Base-by-base conservation (phyloP, 2,329 filamentous ascomycete genomes). In the Emmonsiellopsis sp. region DNA sequence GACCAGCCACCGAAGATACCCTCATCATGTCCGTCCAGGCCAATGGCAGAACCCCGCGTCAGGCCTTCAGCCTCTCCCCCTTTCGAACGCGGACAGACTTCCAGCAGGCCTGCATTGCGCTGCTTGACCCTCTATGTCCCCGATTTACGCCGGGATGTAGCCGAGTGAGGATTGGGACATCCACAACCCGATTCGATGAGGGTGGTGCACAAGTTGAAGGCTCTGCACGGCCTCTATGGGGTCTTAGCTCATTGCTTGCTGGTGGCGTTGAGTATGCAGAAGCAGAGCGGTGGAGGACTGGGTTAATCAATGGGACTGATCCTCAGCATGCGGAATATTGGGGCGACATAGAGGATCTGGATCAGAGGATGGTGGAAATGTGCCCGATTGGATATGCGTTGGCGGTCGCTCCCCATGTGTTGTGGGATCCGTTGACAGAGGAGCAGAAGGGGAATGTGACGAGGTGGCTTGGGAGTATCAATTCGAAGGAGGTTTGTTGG, bases 311-410 rank as follows among this genome's bases (percentile, higher is more conserved):
- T 34, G 87, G 86, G 0, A 89, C 85, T 0, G 81, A 91, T 61
- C 86, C 86, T 0, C 75, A 82, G 44, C 80, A 73, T 54, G 76
- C 80, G 0, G 87, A 90, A 68, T 91, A 84, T 63, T 92, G 87
- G 87, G 87, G 86, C 0, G 83, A 81, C 53, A 85, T 87, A 58
- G 78, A 83, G 59, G 86, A 90, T 63, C 83, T 85, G 54, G 87
- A 91, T 63, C 87, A 91, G 73, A 76, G 87, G 30, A 91, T 91
- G 87, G 87, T 91, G 2, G 87, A 92, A 67, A 88, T 89, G 78
- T 90, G 86, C 64, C 86, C 87, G 0, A 76, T 91, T 55, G 87
- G 87, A 0, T 91, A 83, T 62, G 81, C 86, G 1, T 74, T 92
- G 51, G 86, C 85, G 34, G 83, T 89, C 51, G 85, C 83, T 35